A percentile compares a stretch with the other conserved stretches of the same genome.
Evolutionary conservation across 495 filamentous ascomycete species (phyloP).

Genomic region (Annulohypoxylon bovei): DNA sequence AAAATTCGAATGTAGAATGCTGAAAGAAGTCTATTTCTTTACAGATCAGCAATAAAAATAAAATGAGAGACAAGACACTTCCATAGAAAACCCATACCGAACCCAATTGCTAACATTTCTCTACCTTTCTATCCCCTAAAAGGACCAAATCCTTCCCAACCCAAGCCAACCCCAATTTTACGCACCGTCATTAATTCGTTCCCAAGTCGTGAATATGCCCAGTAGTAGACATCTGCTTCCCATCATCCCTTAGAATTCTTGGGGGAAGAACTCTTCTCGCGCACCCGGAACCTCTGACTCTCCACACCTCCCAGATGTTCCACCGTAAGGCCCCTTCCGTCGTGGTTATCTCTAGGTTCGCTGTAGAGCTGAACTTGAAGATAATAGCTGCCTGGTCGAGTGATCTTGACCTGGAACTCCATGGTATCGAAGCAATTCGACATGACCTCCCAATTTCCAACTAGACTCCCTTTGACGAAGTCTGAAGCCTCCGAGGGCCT

Average conservation of each 20-base stretch:
- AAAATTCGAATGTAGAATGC: neutral
- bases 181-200: neutral
- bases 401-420: conserved; percentile 22
- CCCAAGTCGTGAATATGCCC: neutral
- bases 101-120: neutral
- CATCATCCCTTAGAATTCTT: neutral
- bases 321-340: conserved; percentile 9
- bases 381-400: conserved; percentile 11
- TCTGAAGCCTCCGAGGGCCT: neutral
- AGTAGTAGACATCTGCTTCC: neutral
- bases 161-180: neutral
- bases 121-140: neutral
- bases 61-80: neutral
- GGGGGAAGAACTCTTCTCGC: neutral
- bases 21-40: neutral
- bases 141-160: neutral
- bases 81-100: neutral
- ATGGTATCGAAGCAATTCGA: conserved; percentile 1
- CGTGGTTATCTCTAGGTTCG: conserved; percentile 5
- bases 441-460: conserved; percentile 25
- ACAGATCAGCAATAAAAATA: neutral
- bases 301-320: conserved; percentile 23
- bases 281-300: conserved; percentile 22
- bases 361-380: conserved; percentile 25
- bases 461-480: conserved; percentile 4